phyloP scores from a whole-genome alignment of 352 stramenopile species.

The Phytophthora vignae region DNA sequence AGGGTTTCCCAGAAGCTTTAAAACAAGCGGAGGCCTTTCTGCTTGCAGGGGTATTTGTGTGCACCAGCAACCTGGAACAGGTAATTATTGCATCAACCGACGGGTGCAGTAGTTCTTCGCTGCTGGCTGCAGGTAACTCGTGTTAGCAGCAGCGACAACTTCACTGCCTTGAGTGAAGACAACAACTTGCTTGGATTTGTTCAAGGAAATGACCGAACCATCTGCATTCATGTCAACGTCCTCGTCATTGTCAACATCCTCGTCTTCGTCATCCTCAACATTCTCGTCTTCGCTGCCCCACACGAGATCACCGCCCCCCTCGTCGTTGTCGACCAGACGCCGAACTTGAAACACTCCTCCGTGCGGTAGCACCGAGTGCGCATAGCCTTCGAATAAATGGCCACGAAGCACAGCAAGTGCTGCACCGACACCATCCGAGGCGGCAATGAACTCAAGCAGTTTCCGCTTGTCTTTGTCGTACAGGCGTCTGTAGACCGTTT shows the following conservation, averaged over 20 bases:
- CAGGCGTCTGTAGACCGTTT: constrained; percentile 15
- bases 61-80: constrained; percentile 5
- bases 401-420: constrained; percentile 8
- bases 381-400: constrained; percentile 3
- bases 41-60: constrained; percentile 4
- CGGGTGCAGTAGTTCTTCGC: background rate
- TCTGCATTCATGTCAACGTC: background rate
- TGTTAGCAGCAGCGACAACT: background rate
- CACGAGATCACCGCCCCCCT: background rate
- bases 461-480: constrained; percentile 8
- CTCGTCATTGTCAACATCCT: background rate
- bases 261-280: background rate
- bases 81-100: constrained; percentile 3
- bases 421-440: constrained; percentile 1
- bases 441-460: constrained; percentile 5
- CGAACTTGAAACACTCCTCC: constrained; percentile 5
- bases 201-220: background rate
- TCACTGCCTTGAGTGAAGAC: background rate
- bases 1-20: constrained; percentile 6
- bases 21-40: background rate
- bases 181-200: background rate
- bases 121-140: background rate
- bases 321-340: background rate
- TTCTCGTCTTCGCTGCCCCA: no score
- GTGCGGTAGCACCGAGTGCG: constrained; percentile 5